These are phyloP conservation scores for Pseudogymnoascus sp. DNA, from an alignment of 2,329 filamentous ascomycete species.

Conservation along the genomic window DNA sequence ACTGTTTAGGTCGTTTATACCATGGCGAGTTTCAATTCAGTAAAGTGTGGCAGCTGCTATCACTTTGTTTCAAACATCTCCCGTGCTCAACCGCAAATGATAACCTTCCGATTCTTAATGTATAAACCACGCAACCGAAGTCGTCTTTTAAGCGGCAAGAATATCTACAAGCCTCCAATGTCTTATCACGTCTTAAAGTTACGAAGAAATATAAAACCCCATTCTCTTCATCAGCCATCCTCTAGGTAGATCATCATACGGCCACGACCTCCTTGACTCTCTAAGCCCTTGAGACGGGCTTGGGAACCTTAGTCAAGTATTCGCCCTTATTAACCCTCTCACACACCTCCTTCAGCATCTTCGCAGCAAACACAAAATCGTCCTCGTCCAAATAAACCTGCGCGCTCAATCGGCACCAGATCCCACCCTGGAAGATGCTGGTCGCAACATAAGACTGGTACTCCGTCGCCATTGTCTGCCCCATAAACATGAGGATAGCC, in stretches of 20 bases:
- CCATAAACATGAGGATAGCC: conserved; percentile 43
- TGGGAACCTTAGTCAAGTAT: conserved; percentile 12
- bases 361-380: conserved; percentile 68
- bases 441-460: conserved; percentile 65
- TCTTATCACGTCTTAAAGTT: neutral
- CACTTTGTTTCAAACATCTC: neutral
- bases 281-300: neutral
- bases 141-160: neutral
- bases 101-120: neutral
- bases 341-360: conserved; percentile 38
- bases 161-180: neutral
- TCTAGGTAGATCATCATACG: neutral
- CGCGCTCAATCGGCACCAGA: conserved; percentile 68
- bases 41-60: neutral
- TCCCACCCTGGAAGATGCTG: conserved; percentile 50
- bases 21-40: neutral
- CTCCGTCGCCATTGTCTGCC: conserved; percentile 45
- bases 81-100: neutral
- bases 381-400: conserved; percentile 76
- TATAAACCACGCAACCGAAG: neutral
- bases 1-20: neutral
- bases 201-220: neutral
- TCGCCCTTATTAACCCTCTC: conserved; percentile 39
- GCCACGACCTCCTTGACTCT: fast-evolving
- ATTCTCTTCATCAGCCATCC: neutral